A percentile compares a stretch with the other conserved stretches of the same genome.
phyloP scores from a whole-genome alignment of 2,329 filamentous ascomycete genomes.

The Chlorencoelia australis region DNA sequence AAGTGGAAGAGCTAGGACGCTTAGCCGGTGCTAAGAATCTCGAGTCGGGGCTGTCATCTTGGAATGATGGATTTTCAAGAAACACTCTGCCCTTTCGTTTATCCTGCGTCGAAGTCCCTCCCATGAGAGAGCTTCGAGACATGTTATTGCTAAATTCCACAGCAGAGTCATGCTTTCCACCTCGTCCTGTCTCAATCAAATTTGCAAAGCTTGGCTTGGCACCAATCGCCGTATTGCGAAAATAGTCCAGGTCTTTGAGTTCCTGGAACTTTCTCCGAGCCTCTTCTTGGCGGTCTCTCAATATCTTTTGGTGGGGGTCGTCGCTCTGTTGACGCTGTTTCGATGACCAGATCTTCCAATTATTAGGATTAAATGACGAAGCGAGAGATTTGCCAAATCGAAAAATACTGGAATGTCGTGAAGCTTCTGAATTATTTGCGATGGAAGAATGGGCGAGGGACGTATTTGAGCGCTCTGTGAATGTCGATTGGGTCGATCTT shows the following conservation, averaged over 20 bases:
- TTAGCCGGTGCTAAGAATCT: slow-evolving; percentile 8
- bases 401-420: slow-evolving; percentile 38
- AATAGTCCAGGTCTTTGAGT: slow-evolving; percentile 41
- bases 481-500: slow-evolving; percentile 10
- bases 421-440: slow-evolving; percentile 22
- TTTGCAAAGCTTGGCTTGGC: slow-evolving; percentile 20
- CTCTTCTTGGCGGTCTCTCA: slow-evolving; percentile 33
- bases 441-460: slow-evolving; percentile 14
- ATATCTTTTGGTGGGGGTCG: slow-evolving; percentile 32
- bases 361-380: slow-evolving; percentile 42
- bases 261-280: slow-evolving; percentile 42
- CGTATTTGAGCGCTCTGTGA: slow-evolving; percentile 10
- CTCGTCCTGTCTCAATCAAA: slow-evolving; percentile 1
- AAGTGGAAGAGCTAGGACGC: too few species aligned
- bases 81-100: slow-evolving; percentile 20
- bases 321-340: slow-evolving; percentile 29
- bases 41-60: slow-evolving; percentile 5
- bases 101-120: slow-evolving; percentile 14
- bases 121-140: slow-evolving; percentile 1
- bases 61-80: slow-evolving; percentile 13
- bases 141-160: slow-evolving; percentile 14
- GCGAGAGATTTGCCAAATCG: slow-evolving; percentile 45
- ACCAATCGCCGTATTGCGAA: slow-evolving; percentile 20
- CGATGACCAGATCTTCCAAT: slow-evolving; percentile 32
- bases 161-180: slow-evolving; percentile 25